phyloP scores from a whole-genome alignment of 495 filamentous ascomycete species.

The Evernia prunastri region DNA sequence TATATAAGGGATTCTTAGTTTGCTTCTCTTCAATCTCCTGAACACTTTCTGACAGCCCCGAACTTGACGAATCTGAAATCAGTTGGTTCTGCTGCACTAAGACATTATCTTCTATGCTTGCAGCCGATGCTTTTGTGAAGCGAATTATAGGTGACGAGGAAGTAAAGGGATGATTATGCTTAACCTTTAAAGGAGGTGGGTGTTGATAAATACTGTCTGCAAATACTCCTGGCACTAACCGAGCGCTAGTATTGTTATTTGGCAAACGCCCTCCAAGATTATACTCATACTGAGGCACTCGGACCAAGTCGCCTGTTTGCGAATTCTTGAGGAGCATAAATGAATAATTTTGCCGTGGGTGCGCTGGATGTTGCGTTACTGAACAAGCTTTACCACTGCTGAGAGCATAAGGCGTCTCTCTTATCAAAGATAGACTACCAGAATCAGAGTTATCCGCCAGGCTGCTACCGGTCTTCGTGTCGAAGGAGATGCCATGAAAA shows the following conservation, averaged over 20 bases:
- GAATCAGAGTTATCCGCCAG: constrained; percentile 22
- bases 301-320: constrained; percentile 18
- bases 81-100: background rate
- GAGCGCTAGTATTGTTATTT: constrained; percentile 16
- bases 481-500: background rate
- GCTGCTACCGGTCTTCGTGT: constrained; percentile 19
- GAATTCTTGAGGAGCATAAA: constrained; percentile 22
- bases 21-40: background rate
- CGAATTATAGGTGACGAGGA: constrained; percentile 19
- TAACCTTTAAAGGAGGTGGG: constrained; percentile 25
- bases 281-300: constrained; percentile 24
- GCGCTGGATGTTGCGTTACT: constrained; percentile 14
- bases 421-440: constrained; percentile 7
- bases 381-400: background rate
- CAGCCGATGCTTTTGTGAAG: background rate
- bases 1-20: background rate
- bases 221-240: background rate
- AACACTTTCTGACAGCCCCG: background rate
- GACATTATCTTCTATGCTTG: background rate
- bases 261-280: constrained; percentile 19
- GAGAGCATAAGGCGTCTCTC: constrained; percentile 4
- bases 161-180: constrained; percentile 31
- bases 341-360: constrained; percentile 23
- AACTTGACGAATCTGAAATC: background rate
- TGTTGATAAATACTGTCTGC: constrained; percentile 23